Conservation (phyloP, 1,284 basidiomycete species). For the Malassezia slooffiae region DNA sequence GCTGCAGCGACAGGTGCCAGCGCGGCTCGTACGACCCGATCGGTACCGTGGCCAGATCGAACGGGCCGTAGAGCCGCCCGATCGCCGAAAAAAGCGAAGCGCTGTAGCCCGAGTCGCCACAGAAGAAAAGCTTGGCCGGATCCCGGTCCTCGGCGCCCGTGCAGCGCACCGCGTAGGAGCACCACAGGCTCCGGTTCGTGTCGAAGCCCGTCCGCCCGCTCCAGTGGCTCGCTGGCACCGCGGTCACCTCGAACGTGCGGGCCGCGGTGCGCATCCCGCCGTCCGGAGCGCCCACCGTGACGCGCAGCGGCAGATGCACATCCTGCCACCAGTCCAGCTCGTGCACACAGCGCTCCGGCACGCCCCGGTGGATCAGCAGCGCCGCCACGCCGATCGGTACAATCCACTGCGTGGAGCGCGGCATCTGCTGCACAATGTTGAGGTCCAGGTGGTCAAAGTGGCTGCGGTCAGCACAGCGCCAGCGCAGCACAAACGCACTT, state of each 20-base stretch:
- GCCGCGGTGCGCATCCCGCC: neutral
- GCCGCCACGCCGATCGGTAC: conserved; percentile 34
- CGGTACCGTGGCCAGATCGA: conserved; percentile 49
- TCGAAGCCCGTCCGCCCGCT: conserved; percentile 49
- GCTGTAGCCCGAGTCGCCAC: conserved; percentile 48
- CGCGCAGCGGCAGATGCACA: conserved; percentile 2
- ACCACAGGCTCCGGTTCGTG: conserved; percentile 50
- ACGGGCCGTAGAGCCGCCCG: conserved; percentile 48
- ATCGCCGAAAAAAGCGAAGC: conserved; percentile 48
- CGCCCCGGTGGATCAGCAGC: conserved; percentile 27
- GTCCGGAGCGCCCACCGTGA: conserved; percentile 10
- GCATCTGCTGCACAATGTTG: conserved; percentile 24
- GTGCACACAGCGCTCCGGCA: conserved; percentile 19
- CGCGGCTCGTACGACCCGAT: conserved; percentile 47
- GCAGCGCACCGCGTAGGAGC: conserved; percentile 24
- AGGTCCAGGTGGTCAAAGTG: conserved; percentile 40
- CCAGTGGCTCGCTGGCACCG: conserved; percentile 48
- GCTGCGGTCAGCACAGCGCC: neutral
- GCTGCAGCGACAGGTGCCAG: conserved; percentile 36
- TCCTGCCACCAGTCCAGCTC: conserved; percentile 46
- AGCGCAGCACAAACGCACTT: conserved; percentile 39
- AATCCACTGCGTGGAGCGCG: conserved; percentile 27
- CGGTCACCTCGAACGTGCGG: conserved; percentile 19
- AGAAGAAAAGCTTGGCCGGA: conserved; percentile 43
- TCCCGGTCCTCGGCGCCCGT: neutral